Percentiles rank a stretch among this genome's conserved stretches.
Evolutionary conservation across 768 basidiomycete species (phyloP).

Genomic region (Mycena galericulata): DNA sequence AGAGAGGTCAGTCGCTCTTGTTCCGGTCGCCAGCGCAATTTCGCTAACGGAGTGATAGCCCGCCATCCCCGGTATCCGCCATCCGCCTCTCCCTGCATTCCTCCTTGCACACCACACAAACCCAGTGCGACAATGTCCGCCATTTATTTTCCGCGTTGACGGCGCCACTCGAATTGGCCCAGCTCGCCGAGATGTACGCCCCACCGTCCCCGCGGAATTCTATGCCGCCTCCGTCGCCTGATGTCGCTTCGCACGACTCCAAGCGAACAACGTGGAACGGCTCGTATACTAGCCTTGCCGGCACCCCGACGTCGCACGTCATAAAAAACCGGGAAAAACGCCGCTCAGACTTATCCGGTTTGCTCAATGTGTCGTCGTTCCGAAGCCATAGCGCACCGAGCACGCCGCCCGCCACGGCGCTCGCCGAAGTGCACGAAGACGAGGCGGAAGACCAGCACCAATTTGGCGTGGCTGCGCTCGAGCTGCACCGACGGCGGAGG

Average conservation of each 20-base stretch:
- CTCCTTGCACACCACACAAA: conserved; percentile 79
- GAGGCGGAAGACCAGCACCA: conserved; percentile 40
- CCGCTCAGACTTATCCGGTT: conserved; percentile 63
- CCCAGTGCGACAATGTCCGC: conserved; percentile 86
- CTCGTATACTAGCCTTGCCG: conserved; percentile 66
- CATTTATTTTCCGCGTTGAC: conserved; percentile 83
- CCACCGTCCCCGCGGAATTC: conserved; percentile 63
- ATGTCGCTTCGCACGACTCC: conserved; percentile 41
- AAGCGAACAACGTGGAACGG: conserved; percentile 87
- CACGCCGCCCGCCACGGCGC: conserved; percentile 34
- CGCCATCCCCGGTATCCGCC: conserved; percentile 63
- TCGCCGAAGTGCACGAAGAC: conserved; percentile 47
- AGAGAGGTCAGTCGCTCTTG: conserved; percentile 62
- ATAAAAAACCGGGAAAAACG: conserved; percentile 63
- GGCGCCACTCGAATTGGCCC: conserved; percentile 75
- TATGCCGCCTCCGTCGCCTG: conserved; percentile 42
- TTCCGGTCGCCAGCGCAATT: conserved; percentile 11
- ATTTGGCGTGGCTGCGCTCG: conserved; percentile 75
- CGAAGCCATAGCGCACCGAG: conserved; percentile 55
- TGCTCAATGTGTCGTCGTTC: conserved; percentile 50
- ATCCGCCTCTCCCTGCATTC: conserved; percentile 80
- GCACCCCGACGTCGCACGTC: conserved; percentile 58
- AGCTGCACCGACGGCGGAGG: conserved; percentile 66
- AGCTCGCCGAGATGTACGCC: conserved; percentile 90
- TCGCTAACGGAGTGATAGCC: conserved; percentile 47